Percentiles rank a stretch among this genome's conserved stretches.
phyloP scores from a whole-genome alignment of 176 grass and related monocot species.

The Carex pumila region DNA sequence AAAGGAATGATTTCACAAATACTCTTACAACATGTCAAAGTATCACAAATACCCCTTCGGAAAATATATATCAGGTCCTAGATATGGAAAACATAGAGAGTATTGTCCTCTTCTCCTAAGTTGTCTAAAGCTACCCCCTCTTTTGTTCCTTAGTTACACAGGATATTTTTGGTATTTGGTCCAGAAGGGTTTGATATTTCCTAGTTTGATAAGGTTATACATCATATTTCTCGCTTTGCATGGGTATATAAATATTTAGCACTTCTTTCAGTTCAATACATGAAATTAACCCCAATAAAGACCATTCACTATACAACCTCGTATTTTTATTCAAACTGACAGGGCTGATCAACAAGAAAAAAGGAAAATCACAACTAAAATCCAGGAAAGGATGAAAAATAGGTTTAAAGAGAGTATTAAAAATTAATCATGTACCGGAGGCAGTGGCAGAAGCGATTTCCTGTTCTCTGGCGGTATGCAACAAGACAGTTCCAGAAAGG shows the following conservation, averaged over 20 bases:
- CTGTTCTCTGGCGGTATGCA: slow-evolving; percentile 67
- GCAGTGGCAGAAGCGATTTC: slow-evolving; percentile 44
- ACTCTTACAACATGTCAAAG: neutral
- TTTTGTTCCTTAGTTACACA: neutral
- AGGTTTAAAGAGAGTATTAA: neutral
- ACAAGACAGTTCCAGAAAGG: slow-evolving; percentile 79
- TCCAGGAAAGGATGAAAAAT: neutral
- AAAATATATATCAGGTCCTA: neutral
- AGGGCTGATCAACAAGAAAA: neutral
- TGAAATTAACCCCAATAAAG: neutral
- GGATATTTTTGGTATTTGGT: neutral
- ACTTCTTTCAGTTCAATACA: neutral
- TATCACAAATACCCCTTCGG: neutral
- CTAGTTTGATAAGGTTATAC: neutral
- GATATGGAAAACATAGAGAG: neutral
- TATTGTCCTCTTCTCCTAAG: neutral
- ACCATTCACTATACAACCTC: neutral
- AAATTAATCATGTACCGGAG: neutral
- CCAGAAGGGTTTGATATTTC: neutral
- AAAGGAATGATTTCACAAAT: neutral
- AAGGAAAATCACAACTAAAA: neutral
- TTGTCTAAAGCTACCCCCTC: neutral
- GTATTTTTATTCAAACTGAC: neutral
- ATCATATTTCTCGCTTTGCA: neutral
- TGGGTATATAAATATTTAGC: neutral